Conservation (phyloP, 2,329 filamentous ascomycete genomes). For the Colletotrichum agaves region DNA sequence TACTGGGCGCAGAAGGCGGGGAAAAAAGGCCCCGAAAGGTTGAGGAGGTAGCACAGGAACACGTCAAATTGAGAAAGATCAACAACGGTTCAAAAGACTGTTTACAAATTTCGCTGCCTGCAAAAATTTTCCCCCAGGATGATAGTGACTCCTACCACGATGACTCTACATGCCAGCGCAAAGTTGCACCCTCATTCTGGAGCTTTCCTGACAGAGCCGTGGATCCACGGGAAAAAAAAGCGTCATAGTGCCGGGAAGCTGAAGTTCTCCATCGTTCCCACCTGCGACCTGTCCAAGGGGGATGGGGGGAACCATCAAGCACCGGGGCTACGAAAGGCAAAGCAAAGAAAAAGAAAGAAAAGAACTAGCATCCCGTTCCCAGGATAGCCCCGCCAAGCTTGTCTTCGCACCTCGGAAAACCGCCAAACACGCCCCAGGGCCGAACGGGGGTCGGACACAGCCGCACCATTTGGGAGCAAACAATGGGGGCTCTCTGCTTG, state of each 20-base stretch:
- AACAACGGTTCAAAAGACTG: conserved; percentile 3
- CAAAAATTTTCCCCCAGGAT: background rate
- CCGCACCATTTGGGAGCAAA: conserved; percentile 22
- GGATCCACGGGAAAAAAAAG: conserved; percentile 28
- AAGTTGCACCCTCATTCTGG: conserved; percentile 20
- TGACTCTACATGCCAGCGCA: conserved; percentile 28
- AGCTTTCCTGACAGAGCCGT: conserved; percentile 26
- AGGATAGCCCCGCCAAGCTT: background rate
- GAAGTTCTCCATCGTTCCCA: conserved; percentile 21
- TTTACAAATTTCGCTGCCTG: background rate
- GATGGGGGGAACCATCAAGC: background rate
- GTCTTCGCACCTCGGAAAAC: background rate
- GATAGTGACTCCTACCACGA: conserved; percentile 23
- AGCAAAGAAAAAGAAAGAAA: background rate
- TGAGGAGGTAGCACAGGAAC: conserved; percentile 4
- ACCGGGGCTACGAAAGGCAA: conserved; percentile 2
- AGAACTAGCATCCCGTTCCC: background rate
- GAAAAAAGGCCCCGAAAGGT: background rate
- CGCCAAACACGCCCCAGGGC: conserved; percentile 19
- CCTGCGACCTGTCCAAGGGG: background rate
- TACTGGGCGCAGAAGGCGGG: conserved; percentile 8
- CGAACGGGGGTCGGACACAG: conserved; percentile 22
- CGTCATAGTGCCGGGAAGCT: conserved; percentile 31
- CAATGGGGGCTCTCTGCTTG: background rate
- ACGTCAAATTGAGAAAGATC: conserved; percentile 2